phyloP scores from a whole-genome alignment of 2,329 filamentous ascomycete species.

The Phialemonium atrogriseum region DNA sequence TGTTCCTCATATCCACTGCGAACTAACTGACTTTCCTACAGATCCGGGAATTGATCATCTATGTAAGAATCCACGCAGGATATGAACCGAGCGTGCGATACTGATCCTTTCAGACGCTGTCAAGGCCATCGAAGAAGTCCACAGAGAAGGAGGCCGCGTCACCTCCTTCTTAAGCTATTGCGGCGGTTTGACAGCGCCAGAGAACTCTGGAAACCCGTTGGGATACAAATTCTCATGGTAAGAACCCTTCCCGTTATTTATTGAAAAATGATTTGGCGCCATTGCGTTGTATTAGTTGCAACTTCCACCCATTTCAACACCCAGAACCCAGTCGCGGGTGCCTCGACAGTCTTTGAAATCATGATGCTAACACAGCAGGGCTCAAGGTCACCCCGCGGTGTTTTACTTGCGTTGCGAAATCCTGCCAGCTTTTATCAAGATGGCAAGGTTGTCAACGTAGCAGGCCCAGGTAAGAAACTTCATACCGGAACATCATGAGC shows the following conservation, averaged over 20 bases:
- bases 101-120: conserved; percentile 62
- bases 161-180: conserved; percentile 76
- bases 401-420: conserved; percentile 80
- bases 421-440: conserved; percentile 75
- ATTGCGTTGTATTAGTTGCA: no score
- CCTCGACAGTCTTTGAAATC: neutral
- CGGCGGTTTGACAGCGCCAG: conserved; percentile 64
- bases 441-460: conserved; percentile 63
- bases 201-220: conserved; percentile 78
- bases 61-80: conserved; percentile 21
- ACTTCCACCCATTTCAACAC: no score
- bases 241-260: conserved; percentile 2
- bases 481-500: no score
- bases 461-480: no score
- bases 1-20: neutral
- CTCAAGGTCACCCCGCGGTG: conserved; percentile 66
- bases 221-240: conserved; percentile 89
- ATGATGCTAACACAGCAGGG: no score
- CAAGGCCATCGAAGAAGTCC: conserved; percentile 82
- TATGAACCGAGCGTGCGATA: neutral
- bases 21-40: conserved; percentile 1
- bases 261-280: no score
- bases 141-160: conserved; percentile 80
- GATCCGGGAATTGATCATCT: conserved; percentile 64
- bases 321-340: no score